Conservation (phyloP, 2,329 filamentous ascomycete species). For the Sarocladium strictum region DNA sequence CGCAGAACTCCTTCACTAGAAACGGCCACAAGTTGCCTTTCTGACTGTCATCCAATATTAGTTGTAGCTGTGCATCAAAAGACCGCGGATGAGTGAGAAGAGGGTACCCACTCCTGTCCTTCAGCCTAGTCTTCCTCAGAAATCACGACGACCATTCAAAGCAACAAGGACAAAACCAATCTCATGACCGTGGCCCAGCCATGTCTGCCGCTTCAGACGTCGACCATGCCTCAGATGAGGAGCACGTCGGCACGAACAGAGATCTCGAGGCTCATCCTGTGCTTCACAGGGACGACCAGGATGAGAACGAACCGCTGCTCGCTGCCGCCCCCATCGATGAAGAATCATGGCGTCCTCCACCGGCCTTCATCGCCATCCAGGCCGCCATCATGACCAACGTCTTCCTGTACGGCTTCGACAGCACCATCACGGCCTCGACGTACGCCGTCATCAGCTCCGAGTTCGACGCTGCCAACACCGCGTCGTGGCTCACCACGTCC, state of each 20-base stretch:
- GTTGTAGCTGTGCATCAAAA: no score
- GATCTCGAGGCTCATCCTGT: neutral
- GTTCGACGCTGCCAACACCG: slow-evolving; percentile 64
- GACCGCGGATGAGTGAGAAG: no score
- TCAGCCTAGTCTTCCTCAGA: no score
- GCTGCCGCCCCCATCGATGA: slow-evolving; percentile 5
- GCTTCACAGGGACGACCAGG: neutral
- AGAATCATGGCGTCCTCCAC: slow-evolving; percentile 39
- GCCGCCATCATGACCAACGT: slow-evolving; percentile 49
- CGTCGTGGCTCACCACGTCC: slow-evolving; percentile 69
- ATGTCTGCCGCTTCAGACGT: neutral
- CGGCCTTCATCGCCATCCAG: slow-evolving; percentile 53
- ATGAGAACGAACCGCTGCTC: neutral
- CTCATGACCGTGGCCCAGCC: no score
- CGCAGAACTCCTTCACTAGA: no score
- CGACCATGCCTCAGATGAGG: neutral
- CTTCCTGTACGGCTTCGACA: slow-evolving; percentile 63
- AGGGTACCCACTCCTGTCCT: no score
- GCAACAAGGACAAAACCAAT: no score
- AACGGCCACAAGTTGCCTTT: no score
- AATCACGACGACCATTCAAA: no score
- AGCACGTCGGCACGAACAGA: neutral
- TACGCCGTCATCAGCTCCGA: slow-evolving; percentile 72
- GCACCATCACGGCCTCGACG: slow-evolving; percentile 66
- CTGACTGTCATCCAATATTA: no score